Evolutionary conservation across 352 stramenopile genomes (phyloP).

Genomic region (Vaucheria bursata): DNA sequence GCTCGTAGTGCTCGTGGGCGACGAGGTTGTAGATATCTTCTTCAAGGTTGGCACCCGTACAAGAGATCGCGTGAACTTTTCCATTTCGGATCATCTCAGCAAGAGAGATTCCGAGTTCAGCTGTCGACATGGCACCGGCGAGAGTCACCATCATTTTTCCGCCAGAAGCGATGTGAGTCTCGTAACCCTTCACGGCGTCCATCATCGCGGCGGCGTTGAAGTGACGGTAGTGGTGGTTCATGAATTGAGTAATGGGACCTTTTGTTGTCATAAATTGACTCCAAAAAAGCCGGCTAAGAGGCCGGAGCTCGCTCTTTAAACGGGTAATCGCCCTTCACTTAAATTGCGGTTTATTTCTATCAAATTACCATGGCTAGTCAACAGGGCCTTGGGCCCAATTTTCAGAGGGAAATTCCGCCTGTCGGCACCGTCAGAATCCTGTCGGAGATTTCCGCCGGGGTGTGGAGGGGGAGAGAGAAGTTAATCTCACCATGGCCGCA

Average conservation of each 20-base stretch:
- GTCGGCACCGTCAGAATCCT: no score
- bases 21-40: slow-evolving; percentile 5
- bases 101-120: not conserved
- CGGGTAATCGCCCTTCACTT: not conserved
- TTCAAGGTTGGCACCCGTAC: not conserved
- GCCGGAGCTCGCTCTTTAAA: not conserved
- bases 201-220: not conserved
- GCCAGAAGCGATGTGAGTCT: not conserved
- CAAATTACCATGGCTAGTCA: not conserved
- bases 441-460: no score
- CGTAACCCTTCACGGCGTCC: not conserved
- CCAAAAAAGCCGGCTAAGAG: not conserved
- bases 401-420: no score
- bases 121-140: not conserved
- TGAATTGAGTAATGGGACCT: not conserved
- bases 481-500: not conserved
- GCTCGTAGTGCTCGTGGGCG: not conserved
- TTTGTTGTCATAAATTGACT: not conserved
- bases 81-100: not conserved
- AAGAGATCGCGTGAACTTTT: not conserved
- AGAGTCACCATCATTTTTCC: slow-evolving; percentile 7
- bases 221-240: not conserved
- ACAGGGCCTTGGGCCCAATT: no score
- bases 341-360: not conserved
- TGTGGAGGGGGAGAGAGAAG: not conserved